Conservation (phyloP, 371 early-diverging fungal species). For the Nematocida sp. region DNA sequence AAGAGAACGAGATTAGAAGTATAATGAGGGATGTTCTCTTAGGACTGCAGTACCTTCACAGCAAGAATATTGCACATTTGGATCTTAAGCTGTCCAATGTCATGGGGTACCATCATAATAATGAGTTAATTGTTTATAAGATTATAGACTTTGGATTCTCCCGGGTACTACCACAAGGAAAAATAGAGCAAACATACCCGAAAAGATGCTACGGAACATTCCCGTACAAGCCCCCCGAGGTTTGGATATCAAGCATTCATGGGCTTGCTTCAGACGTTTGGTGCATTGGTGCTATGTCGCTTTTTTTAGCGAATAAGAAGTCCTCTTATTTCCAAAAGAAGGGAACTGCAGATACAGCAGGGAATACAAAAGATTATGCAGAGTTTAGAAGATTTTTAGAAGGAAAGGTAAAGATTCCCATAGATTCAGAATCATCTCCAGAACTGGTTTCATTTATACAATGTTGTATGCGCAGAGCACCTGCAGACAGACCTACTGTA, state of each 20-base stretch:
- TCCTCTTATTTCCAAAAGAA: conserved; percentile 44
- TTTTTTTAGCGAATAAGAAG: conserved; percentile 44
- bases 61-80: conserved; percentile 68
- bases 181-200: conserved; percentile 55
- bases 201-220: conserved; percentile 70
- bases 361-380: conserved; percentile 57
- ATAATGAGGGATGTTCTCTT: conserved; percentile 64
- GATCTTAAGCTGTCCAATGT: conserved; percentile 71
- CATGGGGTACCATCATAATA: conserved; percentile 63
- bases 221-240: conserved; percentile 71
- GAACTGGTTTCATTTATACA: conserved; percentile 67
- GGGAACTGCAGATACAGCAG: conserved; percentile 40
- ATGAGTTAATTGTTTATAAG: conserved; percentile 62
- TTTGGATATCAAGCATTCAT: conserved; percentile 66
- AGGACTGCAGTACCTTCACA: conserved; percentile 68
- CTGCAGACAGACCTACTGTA: conserved; percentile 64
- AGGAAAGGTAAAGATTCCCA: conserved; percentile 52
- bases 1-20: conserved; percentile 66
- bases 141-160: conserved; percentile 71
- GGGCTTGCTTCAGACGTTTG: conserved; percentile 69
- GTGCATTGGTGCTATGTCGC: conserved; percentile 65
- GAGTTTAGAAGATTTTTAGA: conserved; percentile 57
- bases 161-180: conserved; percentile 6
- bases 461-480: conserved; percentile 62
- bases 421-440: conserved; percentile 55